Base-by-base conservation (phyloP, 2,329 filamentous ascomycete species). In the Geosmithia putterillii region DNA sequence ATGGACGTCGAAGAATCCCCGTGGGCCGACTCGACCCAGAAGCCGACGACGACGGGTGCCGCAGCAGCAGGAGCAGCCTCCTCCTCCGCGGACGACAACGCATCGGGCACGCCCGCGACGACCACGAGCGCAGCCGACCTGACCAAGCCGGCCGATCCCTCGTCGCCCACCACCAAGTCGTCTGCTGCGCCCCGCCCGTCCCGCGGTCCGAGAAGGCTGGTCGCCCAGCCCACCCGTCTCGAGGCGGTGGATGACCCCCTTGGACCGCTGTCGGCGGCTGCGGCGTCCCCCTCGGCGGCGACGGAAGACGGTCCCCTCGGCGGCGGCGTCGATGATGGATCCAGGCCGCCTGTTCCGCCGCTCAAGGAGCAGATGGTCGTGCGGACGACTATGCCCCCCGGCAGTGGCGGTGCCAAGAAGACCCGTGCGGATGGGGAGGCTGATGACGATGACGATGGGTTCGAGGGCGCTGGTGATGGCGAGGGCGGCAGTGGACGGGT, bases 181-280 rank as follows among this genome's bases (percentile, higher is more conserved):
- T 47, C 54, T 40, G 45, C 54, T 32, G 32, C 52, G 38, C 54
- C 61, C 48, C 67, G 70, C 25, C 59, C 67, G 10, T 66, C 67
- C 21, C 67, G 70, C 48, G 58, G 63, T n/a, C 70, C 71, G 34
- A 77, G 79, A 50, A 76, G 79, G 48, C 68, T 87, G 55, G 80
- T 81, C 51, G 81, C 81, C 46, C 83, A 89, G 58, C 77, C 83
- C 23, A 88, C 85, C 40, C 81, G 79, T 43, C 81, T 90, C 47
- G 80, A 90, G 63, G 82, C 81, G 47, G 81, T 86, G 51, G 76
- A 81, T 38, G 83, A 88, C 57, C 82, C 83, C 44, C 74, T 89
- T 39, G 86, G 86, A 1, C 86, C 86, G 19, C 68, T 94, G 42
- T 86, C 86, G 46, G 81, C 80, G 43, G 54, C 76, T 42, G 62